phyloP scores from a whole-genome alignment of 2,329 filamentous ascomycete genomes.

The Cladosporium oxysporum region DNA sequence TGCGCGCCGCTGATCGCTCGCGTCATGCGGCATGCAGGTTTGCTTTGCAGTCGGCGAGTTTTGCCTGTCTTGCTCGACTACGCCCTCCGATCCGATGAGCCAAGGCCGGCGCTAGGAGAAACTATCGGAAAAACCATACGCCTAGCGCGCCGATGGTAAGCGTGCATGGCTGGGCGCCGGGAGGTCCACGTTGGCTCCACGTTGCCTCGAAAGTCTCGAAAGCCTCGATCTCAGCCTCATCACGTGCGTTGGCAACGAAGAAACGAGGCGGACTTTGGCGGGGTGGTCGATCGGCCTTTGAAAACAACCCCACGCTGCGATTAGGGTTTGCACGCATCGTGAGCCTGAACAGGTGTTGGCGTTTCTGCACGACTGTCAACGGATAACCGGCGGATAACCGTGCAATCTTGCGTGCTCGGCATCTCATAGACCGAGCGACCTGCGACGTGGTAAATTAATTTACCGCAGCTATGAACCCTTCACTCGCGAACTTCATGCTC shows the following conservation, averaged over 20 bases:
- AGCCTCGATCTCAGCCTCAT: background rate
- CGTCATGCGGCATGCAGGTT: conserved; percentile 10
- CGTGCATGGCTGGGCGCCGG: background rate
- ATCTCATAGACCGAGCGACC: conserved; percentile 6
- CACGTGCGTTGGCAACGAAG: conserved; percentile 7
- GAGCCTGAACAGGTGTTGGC: background rate
- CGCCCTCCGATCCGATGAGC: background rate
- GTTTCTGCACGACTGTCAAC: conserved; percentile 6
- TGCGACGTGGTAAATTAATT: conserved; percentile 1
- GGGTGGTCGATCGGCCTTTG: background rate
- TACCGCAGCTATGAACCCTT: conserved; percentile 31
- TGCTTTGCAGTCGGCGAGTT: conserved; percentile 8
- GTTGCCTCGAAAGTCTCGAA: background rate
- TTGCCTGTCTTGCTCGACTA: conserved; percentile 10
- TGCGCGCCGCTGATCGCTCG: conserved; percentile 17
- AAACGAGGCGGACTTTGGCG: background rate
- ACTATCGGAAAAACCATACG: background rate
- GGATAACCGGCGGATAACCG: conserved; percentile 2
- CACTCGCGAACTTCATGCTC: conserved; percentile 36
- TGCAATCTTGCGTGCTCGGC: conserved; percentile 14
- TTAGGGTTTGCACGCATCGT: conserved; percentile 7
- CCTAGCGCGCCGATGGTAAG: conserved; percentile 18
- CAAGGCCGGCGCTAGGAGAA: conserved; percentile 8
- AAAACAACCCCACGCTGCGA: conserved; percentile 6
- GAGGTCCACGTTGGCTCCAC: background rate